phyloP scores from a whole-genome alignment of 106 monocot species.

The Alisma plantagoaquatica region DNA sequence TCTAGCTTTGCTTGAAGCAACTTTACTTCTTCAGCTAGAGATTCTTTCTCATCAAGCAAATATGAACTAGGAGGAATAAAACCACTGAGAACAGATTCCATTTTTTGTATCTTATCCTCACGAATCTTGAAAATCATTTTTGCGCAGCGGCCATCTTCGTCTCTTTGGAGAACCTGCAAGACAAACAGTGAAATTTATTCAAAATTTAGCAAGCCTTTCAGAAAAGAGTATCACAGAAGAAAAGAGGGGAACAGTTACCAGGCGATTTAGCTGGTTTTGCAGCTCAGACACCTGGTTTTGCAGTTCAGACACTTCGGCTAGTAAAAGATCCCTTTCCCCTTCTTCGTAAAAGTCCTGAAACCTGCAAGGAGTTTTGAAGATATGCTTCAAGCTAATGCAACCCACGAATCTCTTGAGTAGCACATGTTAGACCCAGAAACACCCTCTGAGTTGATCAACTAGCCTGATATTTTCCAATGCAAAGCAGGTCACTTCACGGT shows the following conservation, averaged over 20 bases:
- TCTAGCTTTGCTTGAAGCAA: constrained; percentile 43
- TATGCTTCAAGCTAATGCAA: no score
- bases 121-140: constrained; percentile 92
- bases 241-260: no score
- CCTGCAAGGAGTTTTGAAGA: no score
- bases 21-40: constrained; percentile 43
- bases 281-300: constrained; percentile 57
- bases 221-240: no score
- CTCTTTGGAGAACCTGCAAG: no score
- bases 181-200: no score
- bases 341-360: constrained; percentile 80
- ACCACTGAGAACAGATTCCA: constrained; percentile 44
- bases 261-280: no score
- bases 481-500: constrained; percentile 86
- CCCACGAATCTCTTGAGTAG: no score
- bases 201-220: no score
- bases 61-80: constrained; percentile 41
- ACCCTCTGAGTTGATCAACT: constrained; percentile 68
- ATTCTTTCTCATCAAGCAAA: constrained; percentile 43
- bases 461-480: constrained; percentile 82
- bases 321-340: constrained; percentile 60
- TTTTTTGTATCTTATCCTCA: constrained; percentile 71
- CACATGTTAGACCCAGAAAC: no score
- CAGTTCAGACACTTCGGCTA: constrained; percentile 58
- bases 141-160: constrained; percentile 50